Evolutionary conservation across 192 early-diverging fungal species (phyloP).

Genomic region (Jimgerdemannia flammicorona): DNA sequence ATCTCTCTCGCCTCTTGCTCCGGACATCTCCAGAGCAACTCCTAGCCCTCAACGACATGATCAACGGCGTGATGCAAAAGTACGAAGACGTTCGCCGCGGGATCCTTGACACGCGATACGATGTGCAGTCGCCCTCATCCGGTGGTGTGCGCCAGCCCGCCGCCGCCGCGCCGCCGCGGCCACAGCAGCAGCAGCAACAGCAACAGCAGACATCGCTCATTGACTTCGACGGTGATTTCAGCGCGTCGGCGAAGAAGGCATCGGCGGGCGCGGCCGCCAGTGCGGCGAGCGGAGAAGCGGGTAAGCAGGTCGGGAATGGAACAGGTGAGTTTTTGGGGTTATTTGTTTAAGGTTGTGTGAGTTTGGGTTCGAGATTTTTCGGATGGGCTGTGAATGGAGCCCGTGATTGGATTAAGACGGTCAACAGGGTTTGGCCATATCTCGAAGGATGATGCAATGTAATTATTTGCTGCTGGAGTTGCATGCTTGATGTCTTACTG

Average conservation of each 20-base stretch:
- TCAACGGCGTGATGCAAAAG: slow-evolving; percentile 75
- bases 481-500: no score
- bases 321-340: slow-evolving; percentile 11
- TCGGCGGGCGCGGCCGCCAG: slow-evolving; percentile 1
- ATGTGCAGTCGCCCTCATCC: slow-evolving; percentile 10
- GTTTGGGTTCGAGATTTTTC: no score
- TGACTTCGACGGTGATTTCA: slow-evolving; percentile 36
- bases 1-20: not conserved
- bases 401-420: no score
- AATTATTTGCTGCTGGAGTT: no score
- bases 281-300: not conserved
- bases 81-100: slow-evolving; percentile 56
- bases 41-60: slow-evolving; percentile 68
- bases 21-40: slow-evolving; percentile 48
- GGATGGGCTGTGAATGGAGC: no score
- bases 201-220: slow-evolving; percentile 37
- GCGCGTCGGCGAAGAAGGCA: not conserved
- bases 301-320: slow-evolving; percentile 11
- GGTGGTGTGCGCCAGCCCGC: slow-evolving; percentile 11
- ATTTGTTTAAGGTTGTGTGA: no score
- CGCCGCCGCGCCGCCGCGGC: not conserved
- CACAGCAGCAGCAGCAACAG: not conserved
- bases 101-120: slow-evolving; percentile 34
- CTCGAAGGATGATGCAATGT: no score
- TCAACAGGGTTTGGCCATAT: no score